phyloP scores from a whole-genome alignment of 208 protist genomes.

The Wallacemonas sp. region DNA sequence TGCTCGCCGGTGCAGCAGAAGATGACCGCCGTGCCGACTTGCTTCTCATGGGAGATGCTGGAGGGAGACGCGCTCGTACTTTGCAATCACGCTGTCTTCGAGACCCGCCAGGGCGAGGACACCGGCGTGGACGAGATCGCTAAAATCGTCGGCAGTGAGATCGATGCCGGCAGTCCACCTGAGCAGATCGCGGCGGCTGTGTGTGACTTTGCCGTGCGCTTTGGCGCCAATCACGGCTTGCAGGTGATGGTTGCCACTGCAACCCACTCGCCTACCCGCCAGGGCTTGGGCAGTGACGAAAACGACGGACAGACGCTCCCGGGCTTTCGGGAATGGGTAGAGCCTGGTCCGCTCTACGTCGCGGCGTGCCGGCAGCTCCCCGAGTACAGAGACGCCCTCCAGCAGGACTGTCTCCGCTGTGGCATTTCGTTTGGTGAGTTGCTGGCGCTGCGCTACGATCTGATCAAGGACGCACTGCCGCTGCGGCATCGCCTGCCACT shows the following conservation, averaged over 20 bases:
- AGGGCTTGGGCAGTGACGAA: background rate
- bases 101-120: slow-evolving; percentile 59
- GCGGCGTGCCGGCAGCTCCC: slow-evolving; percentile 46
- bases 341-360: slow-evolving; percentile 72
- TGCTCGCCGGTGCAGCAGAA: slow-evolving; percentile 75
- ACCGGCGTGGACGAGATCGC: slow-evolving; percentile 78
- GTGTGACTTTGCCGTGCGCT: slow-evolving; percentile 81
- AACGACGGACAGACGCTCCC: slow-evolving; percentile 1
- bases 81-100: slow-evolving; percentile 73
- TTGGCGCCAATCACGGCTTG: slow-evolving; percentile 68
- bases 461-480: slow-evolving; percentile 48
- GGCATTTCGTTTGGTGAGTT: slow-evolving; percentile 45
- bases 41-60: slow-evolving; percentile 73
- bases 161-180: slow-evolving; percentile 31
- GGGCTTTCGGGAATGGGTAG: slow-evolving; percentile 48
- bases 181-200: slow-evolving; percentile 64
- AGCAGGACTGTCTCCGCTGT: slow-evolving; percentile 65
- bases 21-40: slow-evolving; percentile 66
- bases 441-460: slow-evolving; percentile 56
- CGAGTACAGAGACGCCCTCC: slow-evolving; percentile 36
- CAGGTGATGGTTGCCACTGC: slow-evolving; percentile 79
- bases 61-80: slow-evolving; percentile 73
- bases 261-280: background rate
- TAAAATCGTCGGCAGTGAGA: slow-evolving; percentile 54
- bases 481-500: slow-evolving; percentile 49